Percentiles rank a stretch among this genome's conserved stretches.
phyloP scores from a whole-genome alignment of 2,329 filamentous ascomycete genomes.

The Diaporthe vexans region DNA sequence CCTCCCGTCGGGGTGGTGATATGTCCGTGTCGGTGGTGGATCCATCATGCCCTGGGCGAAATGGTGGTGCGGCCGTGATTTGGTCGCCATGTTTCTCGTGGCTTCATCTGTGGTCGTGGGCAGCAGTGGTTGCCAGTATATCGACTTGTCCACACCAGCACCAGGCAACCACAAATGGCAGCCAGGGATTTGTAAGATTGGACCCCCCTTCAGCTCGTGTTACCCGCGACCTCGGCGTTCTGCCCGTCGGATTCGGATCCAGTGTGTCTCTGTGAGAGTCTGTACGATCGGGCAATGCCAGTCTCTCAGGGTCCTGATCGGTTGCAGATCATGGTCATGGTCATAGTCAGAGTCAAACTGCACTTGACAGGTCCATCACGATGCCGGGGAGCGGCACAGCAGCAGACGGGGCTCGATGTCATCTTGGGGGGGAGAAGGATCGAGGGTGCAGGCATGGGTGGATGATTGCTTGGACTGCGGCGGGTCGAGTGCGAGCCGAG shows the following conservation, averaged over 20 bases:
- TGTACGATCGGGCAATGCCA: background rate
- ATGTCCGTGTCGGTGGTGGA: background rate
- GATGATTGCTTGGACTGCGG: background rate
- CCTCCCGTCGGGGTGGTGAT: background rate
- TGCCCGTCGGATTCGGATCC: too few species aligned
- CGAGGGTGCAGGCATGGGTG: background rate
- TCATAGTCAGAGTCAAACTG: background rate
- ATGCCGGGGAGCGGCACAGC: slow-evolving; percentile 26
- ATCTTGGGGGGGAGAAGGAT: slow-evolving; percentile 1
- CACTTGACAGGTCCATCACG: background rate
- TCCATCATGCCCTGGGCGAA: slow-evolving; percentile 11
- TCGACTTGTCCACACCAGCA: background rate
- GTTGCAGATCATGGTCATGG: background rate
- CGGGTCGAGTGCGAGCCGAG: background rate
- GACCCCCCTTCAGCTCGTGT: slow-evolving; percentile 30
- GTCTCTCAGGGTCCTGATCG: slow-evolving; percentile 6
- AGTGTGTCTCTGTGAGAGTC: background rate
- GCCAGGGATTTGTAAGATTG: slow-evolving; percentile 20
- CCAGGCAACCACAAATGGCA: background rate
- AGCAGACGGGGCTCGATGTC: slow-evolving; percentile 14
- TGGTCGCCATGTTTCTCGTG: slow-evolving; percentile 29
- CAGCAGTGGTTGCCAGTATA: background rate
- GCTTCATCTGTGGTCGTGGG: background rate
- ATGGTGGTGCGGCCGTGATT: slow-evolving; percentile 9
- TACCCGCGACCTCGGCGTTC: slow-evolving; percentile 10